Evolutionary conservation across 208 protist species (phyloP), one percentile per base, ranked within the genome.

Genomic region (Trypanosoma lewisi): DNA sequence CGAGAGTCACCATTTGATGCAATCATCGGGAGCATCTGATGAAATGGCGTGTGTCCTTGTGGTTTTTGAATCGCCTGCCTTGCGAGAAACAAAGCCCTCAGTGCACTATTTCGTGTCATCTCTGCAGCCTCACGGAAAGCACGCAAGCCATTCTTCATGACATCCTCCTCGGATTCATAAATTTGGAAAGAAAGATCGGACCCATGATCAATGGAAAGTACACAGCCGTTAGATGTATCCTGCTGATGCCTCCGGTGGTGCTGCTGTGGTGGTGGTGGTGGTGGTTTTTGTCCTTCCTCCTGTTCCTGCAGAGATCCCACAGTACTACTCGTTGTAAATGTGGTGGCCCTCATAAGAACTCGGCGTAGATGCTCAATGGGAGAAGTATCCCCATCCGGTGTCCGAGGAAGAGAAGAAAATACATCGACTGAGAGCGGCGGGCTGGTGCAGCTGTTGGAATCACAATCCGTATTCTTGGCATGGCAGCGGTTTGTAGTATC

Each of bases 261-360:
- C 16, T 56, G 16, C 17, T 44, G 36, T 33, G 42, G 9, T 23
- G n/a, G n/a, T 19, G 16, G 3, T 14, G 42, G 9, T 9, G 42
- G 42, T 47, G n/a, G n/a, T n/a, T 53, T 12, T 53, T 44, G 19
- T 44, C 25, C 16, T 48, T 33, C 7, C 17, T 28, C 11, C 17
- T 25, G 14, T n/a, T 48, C 5, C 7, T 51, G n/a, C n/a, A n/a
- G n/a, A n/a, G n/a, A n/a, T n/a, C n/a, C n/a, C n/a, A n/a, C n/a
- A n/a, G n/a, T n/a, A n/a, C n/a, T n/a, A n/a, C n/a, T n/a, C n/a
- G 30, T 42, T 7, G 30, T 53, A 51, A 70, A 61, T 19, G 16
- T 63, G 34, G 65, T 70, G 28, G 56, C 65, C 30, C 65, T 44
- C 48, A 63, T 33, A 17, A 70, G 65, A 4, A 70, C 48, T n/a